Evolutionary conservation across 257 asterid species (phyloP).

Genomic region (Nicotiana tabacum): DNA sequence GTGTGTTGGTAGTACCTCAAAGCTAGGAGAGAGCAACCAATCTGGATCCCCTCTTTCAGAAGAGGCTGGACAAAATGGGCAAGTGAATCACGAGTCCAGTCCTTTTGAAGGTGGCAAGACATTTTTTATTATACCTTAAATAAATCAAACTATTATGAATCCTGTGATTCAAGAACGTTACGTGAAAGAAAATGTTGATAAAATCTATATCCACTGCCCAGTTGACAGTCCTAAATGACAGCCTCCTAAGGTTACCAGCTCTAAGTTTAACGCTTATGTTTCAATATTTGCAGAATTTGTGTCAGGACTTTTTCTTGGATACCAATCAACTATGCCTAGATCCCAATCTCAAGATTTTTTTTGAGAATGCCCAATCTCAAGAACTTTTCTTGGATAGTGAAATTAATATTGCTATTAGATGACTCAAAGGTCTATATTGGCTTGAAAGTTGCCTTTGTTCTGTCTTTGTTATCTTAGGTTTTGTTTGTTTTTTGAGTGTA

Average conservation of each 20-base stretch:
- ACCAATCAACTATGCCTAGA: background rate
- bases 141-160: background rate
- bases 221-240: background rate
- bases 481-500: background rate
- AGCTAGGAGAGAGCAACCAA: constrained; percentile 59
- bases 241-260: background rate
- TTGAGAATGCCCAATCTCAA: background rate
- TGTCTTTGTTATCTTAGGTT: background rate
- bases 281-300: background rate
- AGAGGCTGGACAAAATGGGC: constrained; percentile 72
- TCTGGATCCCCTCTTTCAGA: constrained; percentile 77
- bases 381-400: background rate
- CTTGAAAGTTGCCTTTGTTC: background rate
- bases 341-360: background rate
- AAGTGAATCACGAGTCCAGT: constrained; percentile 53
- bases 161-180: background rate
- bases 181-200: background rate
- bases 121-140: background rate
- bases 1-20: constrained; percentile 46
- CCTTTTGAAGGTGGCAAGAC: constrained; percentile 59
- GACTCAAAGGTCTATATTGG: background rate
- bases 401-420: background rate
- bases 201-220: background rate
- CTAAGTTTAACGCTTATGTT: background rate
- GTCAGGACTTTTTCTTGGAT: background rate